Evolutionary conservation across 768 basidiomycete species (phyloP), one percentile per base, ranked within the genome.

Genomic region (Podaxis mareebaensis): DNA sequence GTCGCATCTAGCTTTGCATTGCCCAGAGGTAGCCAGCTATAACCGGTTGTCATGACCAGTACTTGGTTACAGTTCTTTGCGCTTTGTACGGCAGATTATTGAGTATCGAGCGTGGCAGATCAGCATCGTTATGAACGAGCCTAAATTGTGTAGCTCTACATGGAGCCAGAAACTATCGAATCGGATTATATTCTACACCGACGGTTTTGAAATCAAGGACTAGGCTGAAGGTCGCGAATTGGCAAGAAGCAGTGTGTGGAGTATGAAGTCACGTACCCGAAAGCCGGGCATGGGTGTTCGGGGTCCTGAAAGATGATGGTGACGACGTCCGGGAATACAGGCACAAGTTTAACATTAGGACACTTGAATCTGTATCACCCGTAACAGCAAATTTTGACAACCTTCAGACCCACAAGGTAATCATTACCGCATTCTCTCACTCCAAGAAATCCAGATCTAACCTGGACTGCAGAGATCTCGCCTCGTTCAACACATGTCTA

Each of bases 341-440:
- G 61, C 55, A 62, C 53, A 15, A 55, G 48, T 24, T 36, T 56
- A 62, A 62, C 53, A 54, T 54, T 54, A 36, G 59, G 40, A 54
- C 60, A 62, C 40, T 12, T 38, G 33, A 48, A 55, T 62, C 61
- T 46, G 15, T 30, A 56, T 55, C 53, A 48, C 22, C 49, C 33
- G 48, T 11, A 56, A 56, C 53, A 36, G 53, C 61, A 44, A 55
- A 44, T 53, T 62, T 33, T 62, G 61, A 62, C 61, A 62, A 60
- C 61, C 51, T 22, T 61, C 61, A 30, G 30, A 62, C 53, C 53
- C 61, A 44, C 53, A n/a, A 49, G 53, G 61, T 8, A 62, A 55
- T 62, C 53, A 61, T 53, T 61, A 33, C 53, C 60, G 53, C 20
- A 30, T 54, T 22, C 53, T 42, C 40, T 53, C 22, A 30, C 33